Evolutionary conservation across 345 rosid genomes (phyloP).

Genomic region (Gossypium longicalyx): DNA sequence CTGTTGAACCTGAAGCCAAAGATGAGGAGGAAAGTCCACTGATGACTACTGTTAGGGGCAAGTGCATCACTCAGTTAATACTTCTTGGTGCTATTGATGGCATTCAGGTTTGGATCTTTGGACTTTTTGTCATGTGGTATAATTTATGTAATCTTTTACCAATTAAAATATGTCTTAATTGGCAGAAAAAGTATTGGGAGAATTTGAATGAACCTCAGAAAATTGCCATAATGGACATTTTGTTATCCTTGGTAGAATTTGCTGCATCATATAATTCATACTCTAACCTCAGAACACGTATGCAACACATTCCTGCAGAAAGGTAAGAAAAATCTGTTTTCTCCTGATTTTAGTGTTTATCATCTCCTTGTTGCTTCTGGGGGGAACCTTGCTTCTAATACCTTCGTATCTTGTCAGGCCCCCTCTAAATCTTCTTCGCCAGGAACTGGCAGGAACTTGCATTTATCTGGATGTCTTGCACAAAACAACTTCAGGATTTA

Average conservation of each 20-base stretch:
- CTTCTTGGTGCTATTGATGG: constrained; percentile 64
- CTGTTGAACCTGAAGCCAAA: constrained; percentile 42
- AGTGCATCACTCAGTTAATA: constrained; percentile 63
- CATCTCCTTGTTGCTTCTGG: constrained; percentile 7
- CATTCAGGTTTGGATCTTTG: constrained; percentile 54
- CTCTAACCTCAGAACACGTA: constrained; percentile 67
- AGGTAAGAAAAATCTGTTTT: constrained; percentile 40
- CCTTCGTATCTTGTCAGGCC: constrained; percentile 52
- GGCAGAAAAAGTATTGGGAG: constrained; percentile 89
- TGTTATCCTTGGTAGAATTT: constrained; percentile 78
- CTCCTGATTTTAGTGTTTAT: background rate
- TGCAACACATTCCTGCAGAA: constrained; percentile 77
- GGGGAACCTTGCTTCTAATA: constrained; percentile 7
- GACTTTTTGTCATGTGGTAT: background rate
- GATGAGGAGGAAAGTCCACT: constrained; percentile 62
- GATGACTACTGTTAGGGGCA: constrained; percentile 57
- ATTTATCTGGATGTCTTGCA: constrained; percentile 85
- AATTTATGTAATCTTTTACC: background rate
- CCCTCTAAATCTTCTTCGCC: constrained; percentile 87
- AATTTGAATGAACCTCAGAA: constrained; percentile 74
- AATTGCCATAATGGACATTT: constrained; percentile 77
- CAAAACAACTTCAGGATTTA: constrained; percentile 57
- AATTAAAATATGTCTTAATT: constrained; percentile 17
- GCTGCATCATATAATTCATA: constrained; percentile 89
- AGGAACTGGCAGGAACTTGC: constrained; percentile 78